These are phyloP conservation scores for Penicillium canescens DNA, from an alignment of 495 filamentous ascomycete species.

Conservation along the genomic window DNA sequence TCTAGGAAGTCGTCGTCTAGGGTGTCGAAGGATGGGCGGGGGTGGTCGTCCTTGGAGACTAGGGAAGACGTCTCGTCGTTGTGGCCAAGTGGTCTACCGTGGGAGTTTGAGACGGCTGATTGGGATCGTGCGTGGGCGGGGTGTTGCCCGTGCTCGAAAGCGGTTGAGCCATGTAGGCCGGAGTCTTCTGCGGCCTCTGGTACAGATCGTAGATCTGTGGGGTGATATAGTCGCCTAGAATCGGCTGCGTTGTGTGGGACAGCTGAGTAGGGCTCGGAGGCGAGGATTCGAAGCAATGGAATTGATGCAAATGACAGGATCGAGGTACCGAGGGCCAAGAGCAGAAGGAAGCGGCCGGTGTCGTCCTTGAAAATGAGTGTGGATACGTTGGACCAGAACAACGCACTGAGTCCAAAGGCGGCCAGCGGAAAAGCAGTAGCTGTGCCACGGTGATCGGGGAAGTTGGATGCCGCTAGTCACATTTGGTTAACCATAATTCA, in stretches of 20 bases:
- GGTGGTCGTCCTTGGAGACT: slow-evolving; percentile 59
- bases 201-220: slow-evolving; percentile 49
- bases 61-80: slow-evolving; percentile 83
- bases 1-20: slow-evolving; percentile 41
- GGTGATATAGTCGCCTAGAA: slow-evolving; percentile 61
- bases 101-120: slow-evolving; percentile 39
- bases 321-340: slow-evolving; percentile 81
- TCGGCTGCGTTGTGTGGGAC: slow-evolving; percentile 52
- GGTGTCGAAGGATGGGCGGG: slow-evolving; percentile 28
- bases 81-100: slow-evolving; percentile 26
- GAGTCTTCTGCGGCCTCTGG: slow-evolving; percentile 55
- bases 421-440: slow-evolving; percentile 92
- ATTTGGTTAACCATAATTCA: neutral
- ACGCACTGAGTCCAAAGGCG: slow-evolving; percentile 91
- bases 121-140: slow-evolving; percentile 34
- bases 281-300: slow-evolving; percentile 78
- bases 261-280: slow-evolving; percentile 60
- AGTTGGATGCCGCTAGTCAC: slow-evolving; percentile 76
- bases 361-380: slow-evolving; percentile 80
- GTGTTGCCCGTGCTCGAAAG: slow-evolving; percentile 28
- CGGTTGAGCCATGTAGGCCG: slow-evolving; percentile 61
- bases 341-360: slow-evolving; percentile 73
- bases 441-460: slow-evolving; percentile 86
- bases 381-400: slow-evolving; percentile 87
- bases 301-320: slow-evolving; percentile 69